phyloP scores from a whole-genome alignment of 805 yeast genomes.

The Kazachstania kunashirensis region DNA sequence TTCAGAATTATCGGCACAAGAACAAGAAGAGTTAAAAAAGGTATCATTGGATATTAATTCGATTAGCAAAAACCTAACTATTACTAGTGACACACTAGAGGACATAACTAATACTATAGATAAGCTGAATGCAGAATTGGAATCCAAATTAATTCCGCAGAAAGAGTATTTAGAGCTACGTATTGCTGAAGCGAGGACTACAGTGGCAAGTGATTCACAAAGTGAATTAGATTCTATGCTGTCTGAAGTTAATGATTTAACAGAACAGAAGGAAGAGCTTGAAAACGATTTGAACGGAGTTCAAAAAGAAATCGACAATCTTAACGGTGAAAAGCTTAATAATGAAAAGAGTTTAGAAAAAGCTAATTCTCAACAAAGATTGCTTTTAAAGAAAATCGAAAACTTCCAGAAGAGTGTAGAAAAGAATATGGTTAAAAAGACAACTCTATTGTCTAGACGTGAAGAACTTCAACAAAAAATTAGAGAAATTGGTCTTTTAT shows the following conservation, averaged over 20 bases:
- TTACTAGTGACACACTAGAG: conserved; percentile 17
- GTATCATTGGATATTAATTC: conserved; percentile 34
- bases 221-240: conserved; percentile 20
- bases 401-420: conserved; percentile 56
- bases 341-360: conserved; percentile 36
- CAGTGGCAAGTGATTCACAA: conserved; percentile 8
- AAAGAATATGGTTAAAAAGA: conserved; percentile 50
- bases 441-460: conserved; percentile 48
- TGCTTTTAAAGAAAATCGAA: conserved; percentile 47
- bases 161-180: conserved; percentile 31
- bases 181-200: conserved; percentile 11
- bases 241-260: neutral
- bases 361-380: conserved; percentile 49
- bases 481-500: conserved; percentile 77
- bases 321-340: conserved; percentile 24
- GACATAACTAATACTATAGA: conserved; percentile 19
- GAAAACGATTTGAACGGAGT: conserved; percentile 22
- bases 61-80: conserved; percentile 39
- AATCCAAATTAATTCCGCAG: conserved; percentile 49
- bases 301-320: conserved; percentile 21
- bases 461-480: conserved; percentile 66
- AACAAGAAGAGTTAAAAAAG: conserved; percentile 35
- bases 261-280: conserved; percentile 24
- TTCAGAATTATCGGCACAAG: conserved; percentile 41
- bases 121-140: conserved; percentile 43